A percentile compares a stretch with the other conserved stretches of the same genome.
Conservation (phyloP, 768 basidiomycete species). For the Mrakia blollopis region DNA sequence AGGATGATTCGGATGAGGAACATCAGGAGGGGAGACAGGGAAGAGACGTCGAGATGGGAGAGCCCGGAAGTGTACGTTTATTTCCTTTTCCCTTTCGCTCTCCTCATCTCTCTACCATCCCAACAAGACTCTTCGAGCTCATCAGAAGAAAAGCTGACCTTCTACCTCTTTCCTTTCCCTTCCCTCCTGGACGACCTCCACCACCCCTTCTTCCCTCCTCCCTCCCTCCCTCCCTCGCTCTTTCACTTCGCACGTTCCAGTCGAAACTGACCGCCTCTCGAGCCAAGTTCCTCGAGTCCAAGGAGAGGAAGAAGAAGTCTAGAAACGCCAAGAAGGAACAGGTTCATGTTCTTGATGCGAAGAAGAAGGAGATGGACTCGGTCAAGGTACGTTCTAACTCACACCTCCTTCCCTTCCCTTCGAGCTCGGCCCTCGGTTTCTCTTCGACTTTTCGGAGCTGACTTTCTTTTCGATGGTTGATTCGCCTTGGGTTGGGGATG, state of each 20-base stretch:
- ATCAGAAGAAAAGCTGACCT: background rate
- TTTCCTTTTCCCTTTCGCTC: background rate
- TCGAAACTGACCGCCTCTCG: slow-evolving; percentile 6
- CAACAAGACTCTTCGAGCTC: background rate
- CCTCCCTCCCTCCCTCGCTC: too few species aligned
- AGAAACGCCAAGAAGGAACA: slow-evolving; percentile 9
- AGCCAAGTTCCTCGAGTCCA: slow-evolving; percentile 15
- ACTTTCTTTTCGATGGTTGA: background rate
- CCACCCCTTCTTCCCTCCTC: background rate
- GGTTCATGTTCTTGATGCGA: slow-evolving; percentile 5
- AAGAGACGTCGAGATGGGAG: slow-evolving; percentile 10
- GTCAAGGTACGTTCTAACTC: background rate
- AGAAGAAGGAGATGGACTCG: slow-evolving; percentile 29
- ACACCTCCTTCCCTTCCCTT: background rate
- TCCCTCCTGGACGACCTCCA: background rate
- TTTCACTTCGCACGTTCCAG: background rate
- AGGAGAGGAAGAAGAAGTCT: slow-evolving; percentile 9
- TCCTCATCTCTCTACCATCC: background rate
- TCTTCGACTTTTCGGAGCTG: background rate
- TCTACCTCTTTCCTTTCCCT: background rate
- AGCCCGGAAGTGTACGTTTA: background rate
- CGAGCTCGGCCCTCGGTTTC: background rate
- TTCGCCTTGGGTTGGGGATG: background rate
- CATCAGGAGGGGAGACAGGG: slow-evolving; percentile 20
- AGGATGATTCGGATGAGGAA: slow-evolving; percentile 18